These are phyloP conservation scores for Xylaria flabelliformis DNA, from an alignment of 495 filamentous ascomycete species.

Conservation along the genomic window DNA sequence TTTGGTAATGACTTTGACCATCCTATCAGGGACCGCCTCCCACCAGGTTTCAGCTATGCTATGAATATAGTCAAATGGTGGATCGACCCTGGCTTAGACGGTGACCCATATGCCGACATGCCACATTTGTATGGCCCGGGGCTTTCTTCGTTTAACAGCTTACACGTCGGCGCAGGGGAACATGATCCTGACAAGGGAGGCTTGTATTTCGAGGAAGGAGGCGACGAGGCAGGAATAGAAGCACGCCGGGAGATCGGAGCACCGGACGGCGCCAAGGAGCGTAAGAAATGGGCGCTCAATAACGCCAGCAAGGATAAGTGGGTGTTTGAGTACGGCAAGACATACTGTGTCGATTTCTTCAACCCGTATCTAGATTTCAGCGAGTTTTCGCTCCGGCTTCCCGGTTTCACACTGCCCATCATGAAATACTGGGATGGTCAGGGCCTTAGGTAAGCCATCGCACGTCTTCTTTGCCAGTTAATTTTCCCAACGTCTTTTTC, in stretches of 20 bases:
- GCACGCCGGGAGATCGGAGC: conserved; percentile 55
- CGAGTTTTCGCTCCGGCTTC: conserved; percentile 80
- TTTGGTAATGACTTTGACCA: conserved; percentile 94
- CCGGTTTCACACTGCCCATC: conserved; percentile 77
- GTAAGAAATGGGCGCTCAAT: conserved; percentile 70
- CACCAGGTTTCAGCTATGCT: conserved; percentile 80
- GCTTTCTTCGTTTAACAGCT: conserved; percentile 73
- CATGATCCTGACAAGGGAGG: conserved; percentile 51
- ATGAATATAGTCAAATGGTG: conserved; percentile 83
- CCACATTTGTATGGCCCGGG: conserved; percentile 85
- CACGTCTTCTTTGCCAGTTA: conserved; percentile 9
- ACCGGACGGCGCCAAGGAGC: conserved; percentile 58
- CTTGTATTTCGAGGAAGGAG: conserved; percentile 72
- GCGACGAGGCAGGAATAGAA: conserved; percentile 62
- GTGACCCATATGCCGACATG: conserved; percentile 83
- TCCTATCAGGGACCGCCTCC: conserved; percentile 83
- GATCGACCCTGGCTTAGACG: conserved; percentile 86
- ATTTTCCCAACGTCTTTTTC: conserved; percentile 26
- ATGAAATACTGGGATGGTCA: conserved; percentile 85
- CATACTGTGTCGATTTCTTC: conserved; percentile 83
- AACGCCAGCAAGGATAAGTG: conserved; percentile 56
- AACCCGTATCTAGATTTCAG: conserved; percentile 89
- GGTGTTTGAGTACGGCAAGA: conserved; percentile 56
- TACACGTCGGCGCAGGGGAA: conserved; percentile 67
- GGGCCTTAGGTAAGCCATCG: conserved; percentile 49